A percentile compares a stretch with the other conserved stretches of the same genome.
phyloP scores from a whole-genome alignment of 2,329 filamentous ascomycete species.

The Penicillium sp. region DNA sequence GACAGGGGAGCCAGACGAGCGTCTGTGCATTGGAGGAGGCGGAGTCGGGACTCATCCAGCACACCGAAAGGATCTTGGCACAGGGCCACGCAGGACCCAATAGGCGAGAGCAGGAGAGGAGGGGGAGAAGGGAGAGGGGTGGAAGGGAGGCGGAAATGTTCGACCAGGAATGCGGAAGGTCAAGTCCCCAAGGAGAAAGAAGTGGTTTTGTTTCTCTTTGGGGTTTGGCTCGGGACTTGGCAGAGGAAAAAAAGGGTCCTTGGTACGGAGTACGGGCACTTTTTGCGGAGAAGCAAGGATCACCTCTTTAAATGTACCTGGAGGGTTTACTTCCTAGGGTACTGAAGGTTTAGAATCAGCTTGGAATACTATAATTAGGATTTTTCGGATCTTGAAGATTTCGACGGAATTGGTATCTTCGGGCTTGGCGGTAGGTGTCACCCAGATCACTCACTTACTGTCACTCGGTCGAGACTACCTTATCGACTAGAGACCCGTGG shows the following conservation, averaged over 20 bases:
- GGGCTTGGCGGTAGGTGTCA: constrained; percentile 9
- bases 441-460: not conserved
- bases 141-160: not conserved
- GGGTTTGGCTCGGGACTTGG: constrained; percentile 11
- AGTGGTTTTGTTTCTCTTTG: not conserved
- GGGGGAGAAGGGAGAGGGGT: constrained; percentile 1
- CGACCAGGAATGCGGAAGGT: constrained; percentile 5
- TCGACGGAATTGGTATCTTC: constrained; percentile 15
- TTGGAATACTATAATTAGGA: not conserved
- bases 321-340: not conserved
- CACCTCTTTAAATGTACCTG: not conserved
- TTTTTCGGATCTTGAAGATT: not conserved
- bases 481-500: not conserved
- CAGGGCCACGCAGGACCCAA: constrained; percentile 19
- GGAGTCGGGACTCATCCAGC: constrained; percentile 36
- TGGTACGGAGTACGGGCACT: not conserved
- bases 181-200: not conserved
- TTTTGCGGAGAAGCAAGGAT: not conserved
- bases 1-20: constrained; percentile 42
- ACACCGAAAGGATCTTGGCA: constrained; percentile 23
- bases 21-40: constrained; percentile 44
- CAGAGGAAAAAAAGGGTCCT: constrained; percentile 8
- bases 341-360: not conserved
- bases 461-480: not conserved
- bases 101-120: constrained; percentile 9